Evolutionary conservation across 495 filamentous ascomycete species (phyloP), one percentile per base, ranked within the genome.

Genomic region (Aspergillus olivimuriae): DNA sequence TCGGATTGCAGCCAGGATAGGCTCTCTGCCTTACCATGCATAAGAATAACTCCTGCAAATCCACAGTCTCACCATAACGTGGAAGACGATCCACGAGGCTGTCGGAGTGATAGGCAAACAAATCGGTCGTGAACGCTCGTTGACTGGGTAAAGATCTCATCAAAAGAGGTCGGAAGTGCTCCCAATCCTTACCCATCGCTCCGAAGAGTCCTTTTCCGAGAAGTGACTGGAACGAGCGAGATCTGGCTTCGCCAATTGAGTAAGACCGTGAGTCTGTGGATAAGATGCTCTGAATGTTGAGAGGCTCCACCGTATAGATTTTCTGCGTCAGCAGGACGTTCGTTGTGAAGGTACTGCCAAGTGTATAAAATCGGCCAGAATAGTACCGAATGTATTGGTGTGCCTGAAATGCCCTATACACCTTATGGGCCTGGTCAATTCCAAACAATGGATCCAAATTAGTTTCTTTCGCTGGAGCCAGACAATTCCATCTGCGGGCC

Each of bases 291-390:
- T 39, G 9, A 18, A 39, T 15, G 35, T 39, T 39, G 9, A 11
- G 12, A 20, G 35, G 35, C 6, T 39, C 14, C 9, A 39, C 35
- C 4, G 35, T 39, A n/a, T 39, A 39, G 35, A 39, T 39, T n/a
- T 39, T 39, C 3, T 17, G 9, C 8, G 14, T 39, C 17, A 20
- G 9, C 14, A 39, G 35, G 14, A 39, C 3, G 18, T 17, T 6
- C 24, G 24, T 28, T 11, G 11, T 6, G 24, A 28, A 28, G 24
- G 24, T 28, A 28, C 6, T 28, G 24, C 6, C 24, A 11, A 11
- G 5, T 28, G 5, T 11, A 11, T 11, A 11, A 11, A 28, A 28
- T 28, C 24, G 24, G 6, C 24, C 24, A 5, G 24, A 28, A 11
- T 28, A 28, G 24, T 28, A 28, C 24, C 6, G 6, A 11, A 28